Percentiles rank a stretch among this genome's conserved stretches.
Conservation (phyloP, 176 grass and related monocot genomes). For the Otatea glauca region DNA sequence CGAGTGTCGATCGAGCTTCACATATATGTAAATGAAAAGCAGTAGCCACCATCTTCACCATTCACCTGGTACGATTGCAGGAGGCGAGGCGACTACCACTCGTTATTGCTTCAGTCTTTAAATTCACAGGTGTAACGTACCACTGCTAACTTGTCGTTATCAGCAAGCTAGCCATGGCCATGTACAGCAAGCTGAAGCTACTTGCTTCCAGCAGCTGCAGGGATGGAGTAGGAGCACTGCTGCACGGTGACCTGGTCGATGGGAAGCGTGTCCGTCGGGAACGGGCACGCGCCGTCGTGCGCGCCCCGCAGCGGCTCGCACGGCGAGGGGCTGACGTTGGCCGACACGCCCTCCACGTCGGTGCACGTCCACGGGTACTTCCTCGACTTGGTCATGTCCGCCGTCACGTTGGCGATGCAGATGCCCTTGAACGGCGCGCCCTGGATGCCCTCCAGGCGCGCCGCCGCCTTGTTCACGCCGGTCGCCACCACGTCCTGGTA, state of each 20-base stretch:
- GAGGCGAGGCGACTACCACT: no score
- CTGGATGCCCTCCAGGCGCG: conserved; percentile 75
- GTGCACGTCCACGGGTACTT: conserved; percentile 79
- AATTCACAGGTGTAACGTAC: no score
- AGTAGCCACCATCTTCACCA: no score
- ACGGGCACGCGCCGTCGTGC: conserved; percentile 55
- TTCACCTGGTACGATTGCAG: no score
- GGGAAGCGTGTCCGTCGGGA: conserved; percentile 61
- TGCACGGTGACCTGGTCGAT: conserved; percentile 57
- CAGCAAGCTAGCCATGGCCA: no score
- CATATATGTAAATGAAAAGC: no score
- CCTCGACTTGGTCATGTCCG: conserved; percentile 54
- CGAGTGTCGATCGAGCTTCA: no score
- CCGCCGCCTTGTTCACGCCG: conserved; percentile 60
- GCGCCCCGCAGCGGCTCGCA: conserved; percentile 55
- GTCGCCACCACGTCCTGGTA: conserved; percentile 88
- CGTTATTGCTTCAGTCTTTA: no score
- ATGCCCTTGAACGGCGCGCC: conserved; percentile 66
- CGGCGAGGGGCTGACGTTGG: conserved; percentile 59
- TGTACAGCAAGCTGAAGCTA: background rate
- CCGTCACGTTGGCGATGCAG: conserved; percentile 83
- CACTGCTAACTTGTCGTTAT: no score
- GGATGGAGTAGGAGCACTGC: conserved; percentile 59
- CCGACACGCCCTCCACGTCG: conserved; percentile 68
- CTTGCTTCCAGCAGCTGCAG: background rate